Evolutionary conservation across 2,329 filamentous ascomycete species (phyloP).

Genomic region (Exophiala calicioides): DNA sequence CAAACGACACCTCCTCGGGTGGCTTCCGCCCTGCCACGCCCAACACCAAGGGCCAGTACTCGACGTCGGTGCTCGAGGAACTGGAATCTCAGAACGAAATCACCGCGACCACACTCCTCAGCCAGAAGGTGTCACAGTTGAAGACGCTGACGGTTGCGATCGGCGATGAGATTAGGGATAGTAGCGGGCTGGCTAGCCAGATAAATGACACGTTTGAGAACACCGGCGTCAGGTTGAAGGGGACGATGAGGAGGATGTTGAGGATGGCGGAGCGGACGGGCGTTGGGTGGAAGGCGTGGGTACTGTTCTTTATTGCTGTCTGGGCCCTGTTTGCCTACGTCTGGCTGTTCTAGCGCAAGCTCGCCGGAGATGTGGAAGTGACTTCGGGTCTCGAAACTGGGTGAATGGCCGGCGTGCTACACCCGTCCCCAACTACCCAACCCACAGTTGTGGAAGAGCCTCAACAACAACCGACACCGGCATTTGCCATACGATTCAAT

Average conservation of each 20-base stretch:
- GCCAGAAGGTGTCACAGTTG: constrained; percentile 31
- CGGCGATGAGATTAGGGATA: constrained; percentile 91
- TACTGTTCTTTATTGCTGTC: constrained; percentile 83
- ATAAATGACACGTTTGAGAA: constrained; percentile 95
- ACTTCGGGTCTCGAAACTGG: too few relatives aligned
- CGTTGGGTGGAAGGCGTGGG: constrained; percentile 95
- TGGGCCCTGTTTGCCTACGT: constrained; percentile 85
- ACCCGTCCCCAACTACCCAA: too few relatives aligned
- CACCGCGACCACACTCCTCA: constrained; percentile 51
- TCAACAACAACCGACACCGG: too few relatives aligned
- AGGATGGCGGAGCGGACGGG: constrained; percentile 92
- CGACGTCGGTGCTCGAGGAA: constrained; percentile 85
- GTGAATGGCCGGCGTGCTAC: too few relatives aligned
- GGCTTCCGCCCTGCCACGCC: constrained; percentile 25
- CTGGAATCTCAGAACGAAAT: constrained; percentile 96
- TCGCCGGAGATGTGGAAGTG: too few relatives aligned
- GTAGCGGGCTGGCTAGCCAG: constrained; percentile 81
- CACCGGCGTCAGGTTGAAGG: constrained; percentile 74
- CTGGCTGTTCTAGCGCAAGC: constrained; percentile 70
- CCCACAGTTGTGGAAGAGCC: background rate
- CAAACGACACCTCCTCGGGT: constrained; percentile 5
- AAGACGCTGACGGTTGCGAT: constrained; percentile 83
- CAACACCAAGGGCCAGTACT: constrained; percentile 76
- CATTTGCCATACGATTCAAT: too few relatives aligned
- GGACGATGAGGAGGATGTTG: constrained; percentile 97